Base-by-base conservation (phyloP, 2,329 filamentous ascomycete genomes). In the Hortaea sp. region DNA sequence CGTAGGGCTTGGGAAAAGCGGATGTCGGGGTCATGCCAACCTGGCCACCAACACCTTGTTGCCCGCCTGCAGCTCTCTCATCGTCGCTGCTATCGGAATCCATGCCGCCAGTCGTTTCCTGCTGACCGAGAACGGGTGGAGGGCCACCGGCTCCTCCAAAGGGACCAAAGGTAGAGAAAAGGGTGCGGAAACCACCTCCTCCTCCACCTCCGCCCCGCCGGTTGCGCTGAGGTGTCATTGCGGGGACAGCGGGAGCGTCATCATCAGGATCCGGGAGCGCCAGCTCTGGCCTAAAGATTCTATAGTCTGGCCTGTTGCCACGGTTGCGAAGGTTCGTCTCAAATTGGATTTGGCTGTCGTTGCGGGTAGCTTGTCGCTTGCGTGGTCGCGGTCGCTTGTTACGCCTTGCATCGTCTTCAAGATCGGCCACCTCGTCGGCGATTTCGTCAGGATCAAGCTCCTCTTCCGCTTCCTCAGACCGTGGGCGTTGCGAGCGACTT, bases 51-150 rank as follows among this genome's bases (percentile, higher is more conserved):
- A 73, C 52, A 65, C 65, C 50, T 74, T 42, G 65, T 61, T 58
- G 75, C 78, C 49, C 84, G 32, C 32, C 32, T 9, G 32, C 32
- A 6, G 43, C 47, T 20, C 79, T 80, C 60, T 98, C 92, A 55
- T 98, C 92, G 57, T 98, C 92, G 63, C 92, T 98, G 65, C 88
- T 95, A 63, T 98, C 92, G 5, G 90, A 95, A 58, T 97, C 92
- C 6, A 82, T 85, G 44, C 84, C 86, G 29, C 83, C 88, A 50
- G 79, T 79, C 20, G 85, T 85, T 72, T 82, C 85, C 5, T 85
- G 82, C 1, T 86, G 87, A 50, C 74, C 81, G 46, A 90, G 76
- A 9, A 92, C 73, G 11, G 87, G 79, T 30, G 81, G 76, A 38
- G 76, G 76, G 32, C 86, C 86, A 39, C 82, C 81, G 40, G 85